Base-by-base conservation (phyloP, 805 yeast genomes). In the Hanseniaspora thailandica region DNA sequence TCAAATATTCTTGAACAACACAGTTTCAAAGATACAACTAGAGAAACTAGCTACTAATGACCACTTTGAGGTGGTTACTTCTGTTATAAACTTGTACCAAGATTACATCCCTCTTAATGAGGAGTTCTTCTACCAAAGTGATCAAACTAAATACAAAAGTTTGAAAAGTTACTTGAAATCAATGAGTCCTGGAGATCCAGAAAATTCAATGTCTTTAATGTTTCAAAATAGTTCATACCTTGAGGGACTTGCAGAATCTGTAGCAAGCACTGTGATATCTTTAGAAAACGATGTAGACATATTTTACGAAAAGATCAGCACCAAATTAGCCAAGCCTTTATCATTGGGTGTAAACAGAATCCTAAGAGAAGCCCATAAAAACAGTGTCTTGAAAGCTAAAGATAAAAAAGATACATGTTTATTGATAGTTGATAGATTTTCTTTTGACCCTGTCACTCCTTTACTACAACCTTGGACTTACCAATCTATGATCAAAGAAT, bases 401-500 rank as follows among this genome's bases (percentile, higher is more conserved):
- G 75, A 77, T 57, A 68, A 71, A n/a, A 78, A 76, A 55, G 70
- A 73, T 1, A 61, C 84, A 7, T 49, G 53, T 26, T 67, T 94
- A 45, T 66, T 93, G 12, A 71, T 93, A 2, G 62, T 93, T 46
- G 97, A 93, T 66, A 74, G 99, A 51, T 54, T 44, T 20, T 77
- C 81, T 55, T 84, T 79, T 62, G 99, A 93, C 67, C 97, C 98
- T 2, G 72, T 90, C 13, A 90, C 99, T 0, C 97, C 99, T 1
- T 73, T 93, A 30, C 69, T 93, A 47, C 78, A 83, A 38, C 98
- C 97, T 2, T 93, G 99, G 99, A 89, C 98, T 1, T 93, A 87
- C 67, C 97, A 90, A 64, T 85, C 96, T 2, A 90, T 93, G 97
- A 86, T 93, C 17, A 95, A 90, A 65, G 97, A 94, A 64, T 75